phyloP scores from a whole-genome alignment of 495 filamentous ascomycete genomes.

The Cenococcum geophilum region DNA sequence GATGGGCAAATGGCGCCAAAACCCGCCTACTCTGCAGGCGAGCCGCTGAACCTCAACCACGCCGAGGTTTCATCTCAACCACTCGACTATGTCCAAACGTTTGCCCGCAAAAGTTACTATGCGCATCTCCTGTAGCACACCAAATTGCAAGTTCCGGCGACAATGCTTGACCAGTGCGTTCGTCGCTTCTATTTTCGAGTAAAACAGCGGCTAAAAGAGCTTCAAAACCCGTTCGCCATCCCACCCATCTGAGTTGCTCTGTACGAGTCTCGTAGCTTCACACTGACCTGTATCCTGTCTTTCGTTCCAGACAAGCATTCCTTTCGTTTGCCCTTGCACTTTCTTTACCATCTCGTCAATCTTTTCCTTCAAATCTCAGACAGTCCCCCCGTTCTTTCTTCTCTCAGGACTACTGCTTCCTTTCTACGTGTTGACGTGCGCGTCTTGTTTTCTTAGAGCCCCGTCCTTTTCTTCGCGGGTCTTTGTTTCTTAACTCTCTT shows the following conservation, averaged over 20 bases:
- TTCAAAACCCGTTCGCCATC: slow-evolving; percentile 21
- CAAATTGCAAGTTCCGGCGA: slow-evolving; percentile 13
- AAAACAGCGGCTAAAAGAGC: slow-evolving; percentile 32
- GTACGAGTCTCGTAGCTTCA: slow-evolving; percentile 15
- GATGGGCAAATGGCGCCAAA: not conserved
- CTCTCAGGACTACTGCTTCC: slow-evolving; percentile 8
- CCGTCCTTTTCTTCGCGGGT: slow-evolving; percentile 1
- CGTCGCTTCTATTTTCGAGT: slow-evolving; percentile 16
- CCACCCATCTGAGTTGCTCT: slow-evolving; percentile 10
- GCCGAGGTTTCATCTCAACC: slow-evolving; percentile 3
- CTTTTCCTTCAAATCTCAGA: slow-evolving; percentile 23
- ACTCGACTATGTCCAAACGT: slow-evolving; percentile 15
- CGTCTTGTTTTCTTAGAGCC: slow-evolving; percentile 1
- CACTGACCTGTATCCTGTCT: slow-evolving; percentile 17
- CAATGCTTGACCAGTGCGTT: slow-evolving; percentile 26
- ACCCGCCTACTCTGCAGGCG: slow-evolving; percentile 1
- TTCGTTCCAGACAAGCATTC: slow-evolving; percentile 22
- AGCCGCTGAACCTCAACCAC: slow-evolving; percentile 2
- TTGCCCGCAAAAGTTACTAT: not conserved
- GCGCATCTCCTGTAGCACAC: slow-evolving; percentile 12
- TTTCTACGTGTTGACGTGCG: slow-evolving; percentile 17
- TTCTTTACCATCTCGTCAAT: slow-evolving; percentile 19
- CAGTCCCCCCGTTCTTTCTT: slow-evolving; percentile 11
- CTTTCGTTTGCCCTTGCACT: slow-evolving; percentile 8
- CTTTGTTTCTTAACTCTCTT: slow-evolving; percentile 18